Evolutionary conservation across 108 stramenopile species (phyloP), one percentile per base, ranked within the genome.

Genomic region (Nitzschia inconspicua): DNA sequence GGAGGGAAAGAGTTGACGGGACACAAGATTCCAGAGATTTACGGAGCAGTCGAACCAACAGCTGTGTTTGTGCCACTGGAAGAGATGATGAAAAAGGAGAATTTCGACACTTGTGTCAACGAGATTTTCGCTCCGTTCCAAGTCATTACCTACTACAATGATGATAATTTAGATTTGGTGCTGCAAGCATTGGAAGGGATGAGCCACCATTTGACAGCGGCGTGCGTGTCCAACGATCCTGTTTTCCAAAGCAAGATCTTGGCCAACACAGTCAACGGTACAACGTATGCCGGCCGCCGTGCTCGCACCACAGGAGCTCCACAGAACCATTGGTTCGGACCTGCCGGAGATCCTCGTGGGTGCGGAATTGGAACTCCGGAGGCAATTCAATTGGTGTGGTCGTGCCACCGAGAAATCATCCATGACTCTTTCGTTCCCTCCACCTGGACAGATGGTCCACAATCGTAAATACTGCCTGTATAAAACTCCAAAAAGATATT

Each of bases 301-400:
- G 98, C 97, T 7, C 78, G 98, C 23, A 99, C 98, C 4, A 99
- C 98, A 97, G 43, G 60, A 27, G 98, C 98, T 3, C 98, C 98
- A n/a, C 95, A 96, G 63, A 99, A 99, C 75, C 98, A 99, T 75
- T 99, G 98, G 98, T 99, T 99, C 66, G 98, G 98, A 65, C 83
- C 96, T 20, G 88, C 88, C 6, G 94, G 96, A 8, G 94, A 95
- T 73, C 91, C 93, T 2, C 65, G 91, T 5, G 91, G 88, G 7
- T 93, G 94, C 4, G 94, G 94, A 34, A 98, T 99, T 57, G 97
- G 97, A 24, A 96, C 95, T 16, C 92, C 90, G n/a, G 97, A 99
- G 76, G 97, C 98, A 31, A 99, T 99, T 49, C 84, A 96, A 70
- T 52, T 96, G 63, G 96, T 97, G 6, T 99, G 98, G 98, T 89